Evolutionary conservation across 306 rosid genomes (phyloP).

Genomic region (Sesbania bispinosa): DNA sequence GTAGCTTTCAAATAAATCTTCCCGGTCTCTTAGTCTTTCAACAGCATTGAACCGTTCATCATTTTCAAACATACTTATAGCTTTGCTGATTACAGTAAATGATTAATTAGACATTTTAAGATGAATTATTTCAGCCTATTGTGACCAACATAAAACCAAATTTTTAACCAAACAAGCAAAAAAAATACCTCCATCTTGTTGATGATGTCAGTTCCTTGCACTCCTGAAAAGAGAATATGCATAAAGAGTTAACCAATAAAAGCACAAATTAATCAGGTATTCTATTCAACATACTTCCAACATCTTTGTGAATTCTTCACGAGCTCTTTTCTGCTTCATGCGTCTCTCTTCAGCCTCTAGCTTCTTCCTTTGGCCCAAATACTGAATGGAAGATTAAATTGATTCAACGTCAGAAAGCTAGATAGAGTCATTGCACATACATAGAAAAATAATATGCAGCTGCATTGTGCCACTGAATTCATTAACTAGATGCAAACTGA

Average conservation of each 20-base stretch:
- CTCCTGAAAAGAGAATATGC: constrained; percentile 57
- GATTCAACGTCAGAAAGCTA: constrained; percentile 30
- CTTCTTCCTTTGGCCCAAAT: constrained; percentile 95
- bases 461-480: neutral
- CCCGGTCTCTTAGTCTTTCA: constrained; percentile 79
- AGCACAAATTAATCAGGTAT: constrained; percentile 12
- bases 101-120: constrained; percentile 30
- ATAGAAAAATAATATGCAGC: constrained; percentile 10
- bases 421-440: neutral
- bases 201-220: constrained; percentile 91
- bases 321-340: constrained; percentile 88
- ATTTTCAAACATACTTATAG: constrained; percentile 78
- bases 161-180: constrained; percentile 21
- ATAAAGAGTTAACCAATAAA: constrained; percentile 5
- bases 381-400: constrained; percentile 47
- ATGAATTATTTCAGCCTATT: constrained; percentile 12
- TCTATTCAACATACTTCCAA: constrained; percentile 72
- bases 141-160: constrained; percentile 9
- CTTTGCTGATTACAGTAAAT: constrained; percentile 74
- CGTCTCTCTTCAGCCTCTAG: constrained; percentile 98
- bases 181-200: constrained; percentile 82
- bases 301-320: constrained; percentile 96
- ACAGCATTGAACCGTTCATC: constrained; percentile 94
- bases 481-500: constrained; percentile 4
- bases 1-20: constrained; percentile 96